These are phyloP conservation scores for Chalaropsis ovoidea DNA, from an alignment of 2,329 filamentous ascomycete species.

Conservation along the genomic window DNA sequence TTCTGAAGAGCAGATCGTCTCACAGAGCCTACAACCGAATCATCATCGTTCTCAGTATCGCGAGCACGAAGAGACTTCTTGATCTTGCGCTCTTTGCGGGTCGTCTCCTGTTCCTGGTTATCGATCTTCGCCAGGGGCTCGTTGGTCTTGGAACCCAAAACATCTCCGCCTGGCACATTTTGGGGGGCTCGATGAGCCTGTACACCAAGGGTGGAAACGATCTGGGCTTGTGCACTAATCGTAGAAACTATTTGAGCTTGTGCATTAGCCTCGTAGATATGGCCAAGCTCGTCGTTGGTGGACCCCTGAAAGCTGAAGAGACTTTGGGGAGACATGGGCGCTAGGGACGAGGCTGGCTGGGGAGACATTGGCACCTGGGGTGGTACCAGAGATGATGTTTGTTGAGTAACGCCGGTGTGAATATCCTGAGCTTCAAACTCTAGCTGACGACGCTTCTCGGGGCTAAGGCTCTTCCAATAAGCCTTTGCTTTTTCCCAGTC, in stretches of 20 bases:
- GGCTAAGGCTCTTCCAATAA: conserved; percentile 58
- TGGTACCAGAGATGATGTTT: neutral
- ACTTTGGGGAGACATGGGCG: conserved; percentile 16
- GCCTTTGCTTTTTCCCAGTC: conserved; percentile 60
- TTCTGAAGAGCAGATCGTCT: conserved; percentile 18
- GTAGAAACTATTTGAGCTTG: conserved; percentile 18
- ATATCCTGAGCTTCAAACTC: conserved; percentile 42
- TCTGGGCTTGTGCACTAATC: conserved; percentile 16
- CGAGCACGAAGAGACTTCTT: conserved; percentile 4
- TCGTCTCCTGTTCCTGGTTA: conserved; percentile 4
- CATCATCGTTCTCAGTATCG: conserved; percentile 12
- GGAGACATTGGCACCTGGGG: conserved; percentile 1
- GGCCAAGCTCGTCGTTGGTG: conserved; percentile 19
- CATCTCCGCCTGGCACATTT: neutral
- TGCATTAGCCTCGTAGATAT: conserved; percentile 21
- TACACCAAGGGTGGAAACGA: conserved; percentile 10
- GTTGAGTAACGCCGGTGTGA: neutral
- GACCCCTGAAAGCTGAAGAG: conserved; percentile 18
- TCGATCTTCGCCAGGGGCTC: neutral
- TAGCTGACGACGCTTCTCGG: conserved; percentile 52
- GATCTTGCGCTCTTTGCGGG: neutral
- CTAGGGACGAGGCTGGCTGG: neutral
- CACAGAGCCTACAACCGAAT: neutral
- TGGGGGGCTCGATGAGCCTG: conserved; percentile 8
- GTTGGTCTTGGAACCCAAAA: neutral